Base-by-base conservation (phyloP, 1,284 basidiomycete genomes). In the Serendipita sp. region DNA sequence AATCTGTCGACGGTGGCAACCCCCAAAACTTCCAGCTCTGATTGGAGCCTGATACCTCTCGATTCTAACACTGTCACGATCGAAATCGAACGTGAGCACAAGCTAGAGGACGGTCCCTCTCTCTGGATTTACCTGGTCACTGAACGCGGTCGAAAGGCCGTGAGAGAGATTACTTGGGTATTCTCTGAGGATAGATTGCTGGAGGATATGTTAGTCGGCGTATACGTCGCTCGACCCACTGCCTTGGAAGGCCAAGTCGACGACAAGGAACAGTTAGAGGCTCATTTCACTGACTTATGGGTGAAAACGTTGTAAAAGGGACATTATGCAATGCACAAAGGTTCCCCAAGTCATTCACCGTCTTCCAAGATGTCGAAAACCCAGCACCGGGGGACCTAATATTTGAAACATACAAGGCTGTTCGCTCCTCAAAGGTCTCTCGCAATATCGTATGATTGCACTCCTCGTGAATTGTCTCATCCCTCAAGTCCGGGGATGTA, bases 91-190 rank as follows among this genome's bases (percentile, higher is more conserved):
- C 63, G 68, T 29, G 67, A 69, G 47, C 34, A 29, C 32, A 60
- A 62, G n/a, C 60, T 63, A 49, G 63, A 34, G 32, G 61, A 60
- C 22, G 62, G 38, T 29, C 62, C 69, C 17, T 66, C 65, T 35
- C 50, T 70, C 34, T 70, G 67, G 65, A 64, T 70, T 3, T 69
- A 70, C 62, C n/a, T 68, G 26, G 44, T 70, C 32, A 34, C 63
- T 30, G 58, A 66, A 2, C 66, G 65, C 15, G 62, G 63, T 26
- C 60, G 64, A 34, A 60, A 42, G 13, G 60, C 67, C 17, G 61
- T 71, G 8, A 62, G 70, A 13, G 70, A 71, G 64, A 61, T 69
- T 29, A 70, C 69, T 6, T 70, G 69, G 69, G 69, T 66, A 29
- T 70, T 70, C 55, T 62, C 66, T 4, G 64, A 64, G 42, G 53